A percentile compares a stretch with the other conserved stretches of the same genome.
phyloP scores from a whole-genome alignment of 1,284 basidiomycete genomes.

The Cerioporus squamosus region DNA sequence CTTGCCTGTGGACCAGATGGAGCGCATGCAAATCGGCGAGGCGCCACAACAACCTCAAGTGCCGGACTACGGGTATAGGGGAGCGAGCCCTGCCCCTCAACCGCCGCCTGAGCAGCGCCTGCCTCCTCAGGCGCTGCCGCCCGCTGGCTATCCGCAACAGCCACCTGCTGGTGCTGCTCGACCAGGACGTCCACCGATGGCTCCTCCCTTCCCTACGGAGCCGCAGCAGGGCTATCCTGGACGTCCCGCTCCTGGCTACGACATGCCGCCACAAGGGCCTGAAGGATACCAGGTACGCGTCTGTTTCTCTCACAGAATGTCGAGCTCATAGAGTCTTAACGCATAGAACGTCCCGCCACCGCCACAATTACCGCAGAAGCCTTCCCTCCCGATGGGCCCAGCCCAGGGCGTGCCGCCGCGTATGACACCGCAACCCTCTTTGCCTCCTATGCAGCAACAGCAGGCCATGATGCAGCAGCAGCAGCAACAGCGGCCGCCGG shows the following conservation, averaged over 20 bases:
- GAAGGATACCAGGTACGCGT: slow-evolving; percentile 33
- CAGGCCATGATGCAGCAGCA: slow-evolving; percentile 32
- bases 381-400: slow-evolving; percentile 27
- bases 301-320: neutral
- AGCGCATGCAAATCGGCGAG: slow-evolving; percentile 53
- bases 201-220: slow-evolving; percentile 35
- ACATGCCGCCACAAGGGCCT: slow-evolving; percentile 23
- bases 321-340: neutral
- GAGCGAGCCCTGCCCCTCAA: slow-evolving; percentile 18
- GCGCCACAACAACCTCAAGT: slow-evolving; percentile 28
- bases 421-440: slow-evolving; percentile 29
- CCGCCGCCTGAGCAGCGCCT: slow-evolving; percentile 16
- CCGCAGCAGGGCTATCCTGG: slow-evolving; percentile 23
- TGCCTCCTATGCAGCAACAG: slow-evolving; percentile 27
- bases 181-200: slow-evolving; percentile 23
- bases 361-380: slow-evolving; percentile 38
- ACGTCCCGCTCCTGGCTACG: slow-evolving; percentile 26
- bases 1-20: slow-evolving; percentile 45
- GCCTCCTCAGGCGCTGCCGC: slow-evolving; percentile 22
- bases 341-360: slow-evolving; percentile 17
- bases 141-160: slow-evolving; percentile 26
- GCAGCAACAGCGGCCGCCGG: slow-evolving; percentile 34
- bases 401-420: slow-evolving; percentile 20
- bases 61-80: slow-evolving; percentile 31
- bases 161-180: slow-evolving; percentile 15